These are phyloP conservation scores for Sporothrix phasma DNA, from an alignment of 2,329 filamentous ascomycete genomes.

Conservation along the genomic window DNA sequence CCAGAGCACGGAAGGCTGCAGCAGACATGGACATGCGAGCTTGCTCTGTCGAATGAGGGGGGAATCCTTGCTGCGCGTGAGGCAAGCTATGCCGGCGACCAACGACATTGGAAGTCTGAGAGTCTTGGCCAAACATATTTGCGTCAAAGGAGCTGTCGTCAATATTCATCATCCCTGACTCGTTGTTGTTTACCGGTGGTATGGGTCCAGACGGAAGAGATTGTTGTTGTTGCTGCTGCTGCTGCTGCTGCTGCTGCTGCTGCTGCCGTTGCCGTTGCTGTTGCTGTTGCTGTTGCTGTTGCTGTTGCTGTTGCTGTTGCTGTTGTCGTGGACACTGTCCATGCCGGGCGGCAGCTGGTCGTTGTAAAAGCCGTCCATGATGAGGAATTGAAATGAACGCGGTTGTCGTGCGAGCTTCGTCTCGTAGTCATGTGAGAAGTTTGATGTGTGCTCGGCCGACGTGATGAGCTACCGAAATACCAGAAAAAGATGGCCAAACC, in stretches of 20 bases:
- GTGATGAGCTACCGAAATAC: too few species aligned
- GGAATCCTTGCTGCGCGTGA: background rate
- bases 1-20: background rate
- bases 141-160: background rate
- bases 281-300: background rate
- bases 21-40: conserved; percentile 9
- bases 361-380: conserved; percentile 14
- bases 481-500: too few species aligned
- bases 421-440: background rate
- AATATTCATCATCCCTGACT: background rate
- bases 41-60: background rate
- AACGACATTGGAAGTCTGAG: background rate
- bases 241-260: conserved; percentile 7
- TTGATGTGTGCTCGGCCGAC: background rate
- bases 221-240: background rate
- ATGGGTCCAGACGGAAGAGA: background rate
- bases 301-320: background rate
- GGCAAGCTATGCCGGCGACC: conserved; percentile 3
- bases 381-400: background rate
- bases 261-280: conserved; percentile 7
- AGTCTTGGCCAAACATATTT: background rate
- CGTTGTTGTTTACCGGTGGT: background rate
- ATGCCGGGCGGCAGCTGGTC: conserved; percentile 8
- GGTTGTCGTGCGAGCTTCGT: background rate
- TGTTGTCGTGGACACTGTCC: conserved; percentile 2